Conservation (phyloP, 192 early-diverging fungal genomes). For the Pilaira anomala region DNA sequence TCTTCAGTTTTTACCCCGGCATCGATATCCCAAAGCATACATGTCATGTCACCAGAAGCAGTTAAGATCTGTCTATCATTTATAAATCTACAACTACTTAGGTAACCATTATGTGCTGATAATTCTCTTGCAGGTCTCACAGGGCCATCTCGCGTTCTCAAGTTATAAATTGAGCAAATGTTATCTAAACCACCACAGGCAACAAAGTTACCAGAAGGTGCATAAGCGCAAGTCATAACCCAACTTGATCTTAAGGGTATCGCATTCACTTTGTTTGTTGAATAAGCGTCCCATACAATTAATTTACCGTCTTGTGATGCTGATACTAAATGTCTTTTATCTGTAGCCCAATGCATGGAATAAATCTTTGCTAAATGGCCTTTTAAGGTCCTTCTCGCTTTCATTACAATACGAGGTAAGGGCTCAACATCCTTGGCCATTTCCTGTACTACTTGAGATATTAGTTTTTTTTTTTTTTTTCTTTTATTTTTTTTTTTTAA, state of each 20-base stretch:
- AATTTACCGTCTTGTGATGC: slow-evolving; percentile 99
- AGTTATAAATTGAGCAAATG: slow-evolving; percentile 98
- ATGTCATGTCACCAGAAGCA: slow-evolving; percentile 95
- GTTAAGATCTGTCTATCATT: slow-evolving; percentile 96
- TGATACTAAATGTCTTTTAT: slow-evolving; percentile 95
- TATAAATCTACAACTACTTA: slow-evolving; percentile 97
- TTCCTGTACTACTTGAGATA: slow-evolving; percentile 63
- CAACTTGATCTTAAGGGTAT: slow-evolving; percentile 98
- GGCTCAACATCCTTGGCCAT: slow-evolving; percentile 87
- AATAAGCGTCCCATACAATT: slow-evolving; percentile 99
- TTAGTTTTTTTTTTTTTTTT: neutral
- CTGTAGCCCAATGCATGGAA: slow-evolving; percentile 98
- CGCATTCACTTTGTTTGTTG: slow-evolving; percentile 98
- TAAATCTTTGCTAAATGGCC: slow-evolving; percentile 99
- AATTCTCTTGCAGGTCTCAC: slow-evolving; percentile 95
- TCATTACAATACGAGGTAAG: slow-evolving; percentile 87
- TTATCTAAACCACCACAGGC: slow-evolving; percentile 99
- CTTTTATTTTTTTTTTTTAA: neutral
- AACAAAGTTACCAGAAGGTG: slow-evolving; percentile 96
- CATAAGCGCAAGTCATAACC: slow-evolving; percentile 99
- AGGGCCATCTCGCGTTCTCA: slow-evolving; percentile 90
- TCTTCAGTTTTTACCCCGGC: slow-evolving; percentile 96
- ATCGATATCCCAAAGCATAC: slow-evolving; percentile 99
- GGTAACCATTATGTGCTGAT: slow-evolving; percentile 94
- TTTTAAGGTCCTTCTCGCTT: slow-evolving; percentile 94